Percentiles rank a stretch among this genome's conserved stretches.
phyloP scores from a whole-genome alignment of 805 yeast genomes.

The Ogataea polymorpha region DNA sequence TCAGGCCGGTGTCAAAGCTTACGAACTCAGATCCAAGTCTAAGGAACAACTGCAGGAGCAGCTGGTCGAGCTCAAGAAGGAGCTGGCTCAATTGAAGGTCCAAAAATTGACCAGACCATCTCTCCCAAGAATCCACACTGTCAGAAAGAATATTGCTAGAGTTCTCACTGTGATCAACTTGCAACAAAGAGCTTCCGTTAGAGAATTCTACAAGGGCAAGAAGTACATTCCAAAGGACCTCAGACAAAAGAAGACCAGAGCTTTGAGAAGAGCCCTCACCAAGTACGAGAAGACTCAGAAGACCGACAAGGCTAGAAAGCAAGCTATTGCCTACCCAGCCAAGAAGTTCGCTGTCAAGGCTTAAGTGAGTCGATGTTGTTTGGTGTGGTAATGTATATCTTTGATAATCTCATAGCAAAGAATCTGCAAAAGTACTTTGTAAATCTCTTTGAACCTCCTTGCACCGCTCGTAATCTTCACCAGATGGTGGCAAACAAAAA shows the following conservation, averaged over 20 bases:
- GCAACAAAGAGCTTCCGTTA: conserved; percentile 93
- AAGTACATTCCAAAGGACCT: conserved; percentile 97
- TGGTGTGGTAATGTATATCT: conserved; percentile 14
- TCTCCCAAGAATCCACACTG: conserved; percentile 93
- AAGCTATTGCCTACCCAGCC: conserved; percentile 94
- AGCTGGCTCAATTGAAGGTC: conserved; percentile 92
- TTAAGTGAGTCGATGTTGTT: conserved; percentile 42
- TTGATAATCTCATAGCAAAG: conserved; percentile 14
- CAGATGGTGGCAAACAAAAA: conserved; percentile 15
- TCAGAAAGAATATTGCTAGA: conserved; percentile 98
- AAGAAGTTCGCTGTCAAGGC: conserved; percentile 99
- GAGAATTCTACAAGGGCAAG: conserved; percentile 92
- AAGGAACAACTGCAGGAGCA: conserved; percentile 94
- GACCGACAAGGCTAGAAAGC: conserved; percentile 91
- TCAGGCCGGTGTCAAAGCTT: conserved; percentile 88
- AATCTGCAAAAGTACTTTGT: conserved; percentile 6
- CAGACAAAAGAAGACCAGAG: conserved; percentile 99
- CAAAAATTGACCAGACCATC: conserved; percentile 91
- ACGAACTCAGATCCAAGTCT: conserved; percentile 95
- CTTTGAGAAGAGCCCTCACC: conserved; percentile 96
- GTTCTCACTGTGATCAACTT: conserved; percentile 96
- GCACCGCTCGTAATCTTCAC: neutral
- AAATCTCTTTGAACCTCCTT: neutral
- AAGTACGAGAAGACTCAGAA: conserved; percentile 74
- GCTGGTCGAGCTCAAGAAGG: conserved; percentile 94